phyloP scores from a whole-genome alignment of 768 basidiomycete genomes.

The Phanerochaete sordida region DNA sequence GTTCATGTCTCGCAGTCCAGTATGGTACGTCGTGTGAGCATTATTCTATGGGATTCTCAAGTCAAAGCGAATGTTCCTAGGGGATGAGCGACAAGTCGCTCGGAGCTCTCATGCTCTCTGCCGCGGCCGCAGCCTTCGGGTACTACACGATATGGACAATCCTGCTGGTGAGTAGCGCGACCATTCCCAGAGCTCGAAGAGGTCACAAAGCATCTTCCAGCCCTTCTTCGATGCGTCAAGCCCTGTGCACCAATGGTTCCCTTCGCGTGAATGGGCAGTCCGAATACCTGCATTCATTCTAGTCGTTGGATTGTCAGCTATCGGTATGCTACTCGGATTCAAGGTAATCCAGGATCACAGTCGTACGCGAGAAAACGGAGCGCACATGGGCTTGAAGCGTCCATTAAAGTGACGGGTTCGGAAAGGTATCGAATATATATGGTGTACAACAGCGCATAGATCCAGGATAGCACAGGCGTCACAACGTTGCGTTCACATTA shows the following conservation, averaged over 20 bases:
- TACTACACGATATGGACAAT: constrained; percentile 95
- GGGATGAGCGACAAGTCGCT: constrained; percentile 76
- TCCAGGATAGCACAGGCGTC: background rate
- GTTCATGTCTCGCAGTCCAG: background rate
- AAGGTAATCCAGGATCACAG: background rate
- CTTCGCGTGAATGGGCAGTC: constrained; percentile 89
- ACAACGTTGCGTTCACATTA: constrained; percentile 23
- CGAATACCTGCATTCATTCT: constrained; percentile 82
- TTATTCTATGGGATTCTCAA: no score
- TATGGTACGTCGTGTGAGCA: background rate
- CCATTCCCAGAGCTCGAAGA: background rate
- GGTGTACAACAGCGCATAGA: constrained; percentile 4
- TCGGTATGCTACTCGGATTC: constrained; percentile 67
- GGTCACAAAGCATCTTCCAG: constrained; percentile 30
- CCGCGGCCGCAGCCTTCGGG: constrained; percentile 70
- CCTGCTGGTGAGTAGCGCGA: constrained; percentile 60
- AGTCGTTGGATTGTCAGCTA: constrained; percentile 72
- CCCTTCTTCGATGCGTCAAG: constrained; percentile 81
- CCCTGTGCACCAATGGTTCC: constrained; percentile 77
- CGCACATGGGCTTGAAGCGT: background rate
- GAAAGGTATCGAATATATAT: background rate
- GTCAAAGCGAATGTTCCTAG: constrained; percentile 37
- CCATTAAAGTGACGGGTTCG: background rate
- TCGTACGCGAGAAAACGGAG: background rate
- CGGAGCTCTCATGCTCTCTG: constrained; percentile 76